Evolutionary conservation across 164 flowering plant species (phyloP), one percentile per base, ranked within the genome.

Genomic region (Aristolochia contorta): DNA sequence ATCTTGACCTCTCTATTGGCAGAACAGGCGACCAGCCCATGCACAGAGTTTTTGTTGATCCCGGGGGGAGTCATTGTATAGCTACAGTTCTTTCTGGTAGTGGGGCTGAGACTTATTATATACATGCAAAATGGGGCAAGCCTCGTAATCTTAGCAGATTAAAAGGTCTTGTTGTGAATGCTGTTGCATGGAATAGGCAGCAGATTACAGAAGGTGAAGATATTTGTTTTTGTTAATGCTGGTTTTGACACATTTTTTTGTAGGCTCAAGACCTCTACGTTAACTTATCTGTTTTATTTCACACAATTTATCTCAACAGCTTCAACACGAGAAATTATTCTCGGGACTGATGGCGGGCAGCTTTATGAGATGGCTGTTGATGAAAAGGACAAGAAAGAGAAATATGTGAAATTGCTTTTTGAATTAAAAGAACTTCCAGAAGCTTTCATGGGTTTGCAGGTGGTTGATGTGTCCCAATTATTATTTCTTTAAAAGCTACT

Each of bases 141-240:
- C 95, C 99, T 25, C 89, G 95, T 13, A 68, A 80, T 53, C 73
- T 93, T 57, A 72, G 60, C 75, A 90, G 73, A 70, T 63, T 93
- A 64, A 88, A 82, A 74, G 99, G 99, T 60, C 79, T 93, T 57
- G 70, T 80, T 27, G 89, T 93, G 51, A 93, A 90, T 77, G 73
- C 84, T 65, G 96, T 90, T 72, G 97, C 97, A 19, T 93, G 99
- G 99, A 90, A 93, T 70, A 82, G 80, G 59, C 99, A 93, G 71
- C 87, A 66, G 52, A 93, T 93, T 56, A 93, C 97, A 27, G 97
- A 93, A 85, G 97, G 99, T 87, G 65, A 66, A 24, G 22, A 6
- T 13, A 63, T 20, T 16, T 32, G 3, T 16, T 59, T n/a, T 12
- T 30, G 61, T 27, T 27, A 27, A 2, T 27, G 45, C 22, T 65